These are phyloP conservation scores for Aurantiochytrium sp. DNA, from an alignment of 108 stramenopile genomes.

Conservation along the genomic window DNA sequence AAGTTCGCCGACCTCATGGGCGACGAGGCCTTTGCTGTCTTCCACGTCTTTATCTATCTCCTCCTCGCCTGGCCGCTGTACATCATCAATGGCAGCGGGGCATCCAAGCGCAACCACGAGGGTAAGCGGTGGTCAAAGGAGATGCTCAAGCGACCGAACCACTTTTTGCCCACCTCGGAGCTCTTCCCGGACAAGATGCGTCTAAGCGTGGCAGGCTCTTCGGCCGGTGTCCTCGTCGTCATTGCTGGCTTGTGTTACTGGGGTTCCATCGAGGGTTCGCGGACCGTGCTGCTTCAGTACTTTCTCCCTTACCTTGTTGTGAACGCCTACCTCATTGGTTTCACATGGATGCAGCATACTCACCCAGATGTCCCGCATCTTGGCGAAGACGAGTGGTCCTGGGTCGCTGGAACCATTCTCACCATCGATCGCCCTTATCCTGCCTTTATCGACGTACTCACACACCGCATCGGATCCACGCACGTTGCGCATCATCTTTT, in stretches of 20 bases:
- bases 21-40: slow-evolving; percentile 74
- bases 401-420: slow-evolving; percentile 88
- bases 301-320: slow-evolving; percentile 77
- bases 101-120: slow-evolving; percentile 62
- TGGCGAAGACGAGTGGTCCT: slow-evolving; percentile 88
- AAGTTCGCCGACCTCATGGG: slow-evolving; percentile 71
- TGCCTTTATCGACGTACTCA: slow-evolving; percentile 73
- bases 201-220: slow-evolving; percentile 69
- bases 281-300: slow-evolving; percentile 82
- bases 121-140: slow-evolving; percentile 53
- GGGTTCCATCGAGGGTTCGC: slow-evolving; percentile 44
- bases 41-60: slow-evolving; percentile 75
- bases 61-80: slow-evolving; percentile 79
- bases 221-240: slow-evolving; percentile 58
- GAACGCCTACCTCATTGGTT: slow-evolving; percentile 92
- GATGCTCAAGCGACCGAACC: slow-evolving; percentile 54
- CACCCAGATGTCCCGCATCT: slow-evolving; percentile 95
- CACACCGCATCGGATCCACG: slow-evolving; percentile 96
- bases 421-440: slow-evolving; percentile 93
- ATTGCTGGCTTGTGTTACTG: slow-evolving; percentile 49
- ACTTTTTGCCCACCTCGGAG: slow-evolving; percentile 67
- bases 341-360: slow-evolving; percentile 99
- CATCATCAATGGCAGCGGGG: slow-evolving; percentile 65
- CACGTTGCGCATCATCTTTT: slow-evolving; percentile 97
- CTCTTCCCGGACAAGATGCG: slow-evolving; percentile 75